A percentile compares a stretch with the other conserved stretches of the same genome.
Evolutionary conservation across 129 eudicot species (phyloP).

Genomic region (Scalesia atractyloides): DNA sequence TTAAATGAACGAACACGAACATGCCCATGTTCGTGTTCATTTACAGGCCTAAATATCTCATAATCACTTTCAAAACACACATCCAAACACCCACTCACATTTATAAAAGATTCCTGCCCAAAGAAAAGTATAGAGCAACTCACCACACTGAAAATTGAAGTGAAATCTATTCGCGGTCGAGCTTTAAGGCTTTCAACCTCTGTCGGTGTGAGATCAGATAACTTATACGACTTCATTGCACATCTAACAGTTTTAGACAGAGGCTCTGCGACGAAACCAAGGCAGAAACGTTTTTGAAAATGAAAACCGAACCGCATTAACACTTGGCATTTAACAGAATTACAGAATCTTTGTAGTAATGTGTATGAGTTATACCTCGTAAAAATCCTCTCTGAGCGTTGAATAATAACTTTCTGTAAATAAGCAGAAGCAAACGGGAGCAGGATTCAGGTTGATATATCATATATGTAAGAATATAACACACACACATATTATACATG

Average conservation of each 20-base stretch:
- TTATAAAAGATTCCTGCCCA: no score
- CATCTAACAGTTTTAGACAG: conserved; percentile 46
- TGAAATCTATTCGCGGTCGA: conserved; percentile 89
- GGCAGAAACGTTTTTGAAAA: background rate
- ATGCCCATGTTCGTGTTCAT: no score
- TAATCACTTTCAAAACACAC: no score
- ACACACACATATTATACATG: background rate
- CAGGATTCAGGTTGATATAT: conserved; percentile 5
- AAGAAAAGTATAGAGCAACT: conserved; percentile 25
- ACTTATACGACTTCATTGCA: conserved; percentile 87
- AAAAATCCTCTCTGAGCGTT: conserved; percentile 19
- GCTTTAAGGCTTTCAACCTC: conserved; percentile 85
- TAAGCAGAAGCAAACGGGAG: conserved; percentile 11
- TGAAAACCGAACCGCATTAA: background rate
- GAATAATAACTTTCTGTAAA: conserved; percentile 29
- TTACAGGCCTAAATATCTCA: no score
- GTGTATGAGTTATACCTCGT: conserved; percentile 21
- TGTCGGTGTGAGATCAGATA: conserved; percentile 60
- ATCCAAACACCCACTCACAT: no score
- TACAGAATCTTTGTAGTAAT: background rate
- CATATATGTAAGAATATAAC: conserved; percentile 8
- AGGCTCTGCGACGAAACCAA: conserved; percentile 36
- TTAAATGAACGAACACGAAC: no score
- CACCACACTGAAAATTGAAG: conserved; percentile 83
- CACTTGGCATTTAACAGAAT: background rate